Percentiles rank a stretch among this genome's conserved stretches.
These are phyloP conservation scores for Saturnispora zaruensis DNA, from an alignment of 805 yeast species.

Conservation along the genomic window DNA sequence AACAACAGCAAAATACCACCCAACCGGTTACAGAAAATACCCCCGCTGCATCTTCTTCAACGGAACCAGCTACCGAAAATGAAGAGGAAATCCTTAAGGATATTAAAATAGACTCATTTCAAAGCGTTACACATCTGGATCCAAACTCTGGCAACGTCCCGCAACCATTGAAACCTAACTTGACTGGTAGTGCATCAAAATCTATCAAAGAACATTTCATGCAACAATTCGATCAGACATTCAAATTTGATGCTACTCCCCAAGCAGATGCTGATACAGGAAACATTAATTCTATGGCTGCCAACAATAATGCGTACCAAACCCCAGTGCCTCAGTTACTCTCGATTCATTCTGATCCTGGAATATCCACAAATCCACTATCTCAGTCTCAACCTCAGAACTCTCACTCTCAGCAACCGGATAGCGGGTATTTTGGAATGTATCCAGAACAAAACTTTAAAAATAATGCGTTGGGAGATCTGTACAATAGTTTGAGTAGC, in stretches of 20 bases:
- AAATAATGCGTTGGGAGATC: background rate
- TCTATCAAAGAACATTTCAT: constrained; percentile 29
- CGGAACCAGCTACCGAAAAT: constrained; percentile 31
- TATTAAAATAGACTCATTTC: constrained; percentile 12
- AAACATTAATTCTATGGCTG: constrained; percentile 11
- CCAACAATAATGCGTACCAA: constrained; percentile 6
- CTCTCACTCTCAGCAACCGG: background rate
- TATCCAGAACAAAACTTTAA: background rate
- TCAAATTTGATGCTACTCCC: constrained; percentile 8
- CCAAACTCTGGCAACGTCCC: constrained; percentile 9
- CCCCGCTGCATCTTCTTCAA: constrained; percentile 18
- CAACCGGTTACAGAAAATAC: background rate
- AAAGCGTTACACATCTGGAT: constrained; percentile 12
- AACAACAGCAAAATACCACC: constrained; percentile 12
- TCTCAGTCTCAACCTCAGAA: too few relatives aligned
- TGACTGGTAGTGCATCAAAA: constrained; percentile 50
- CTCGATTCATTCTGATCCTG: background rate
- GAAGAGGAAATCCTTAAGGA: constrained; percentile 58
- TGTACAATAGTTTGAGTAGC: background rate
- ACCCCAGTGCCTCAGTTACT: background rate
- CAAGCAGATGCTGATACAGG: background rate
- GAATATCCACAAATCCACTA: background rate
- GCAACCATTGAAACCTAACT: constrained; percentile 38
- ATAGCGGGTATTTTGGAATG: background rate
- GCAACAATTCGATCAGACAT: constrained; percentile 17